phyloP scores from a whole-genome alignment of 495 filamentous ascomycete genomes.

The Aspergillus sclerotiicarbonarius region DNA sequence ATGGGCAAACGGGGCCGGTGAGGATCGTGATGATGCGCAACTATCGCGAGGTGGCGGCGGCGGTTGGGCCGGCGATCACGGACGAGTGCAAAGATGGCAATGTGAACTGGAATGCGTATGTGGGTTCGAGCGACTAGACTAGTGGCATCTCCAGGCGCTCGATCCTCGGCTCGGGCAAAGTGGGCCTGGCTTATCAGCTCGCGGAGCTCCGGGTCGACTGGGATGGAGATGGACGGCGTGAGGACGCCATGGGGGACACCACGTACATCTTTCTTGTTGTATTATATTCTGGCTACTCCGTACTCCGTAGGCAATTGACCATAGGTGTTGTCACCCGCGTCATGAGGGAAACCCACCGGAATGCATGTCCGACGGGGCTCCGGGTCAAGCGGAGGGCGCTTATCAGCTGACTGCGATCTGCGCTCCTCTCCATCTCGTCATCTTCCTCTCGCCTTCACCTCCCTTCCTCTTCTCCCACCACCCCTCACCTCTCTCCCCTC shows the following conservation, averaged over 20 bases:
- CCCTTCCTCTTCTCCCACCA: background rate
- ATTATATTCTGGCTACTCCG: too few relatives aligned
- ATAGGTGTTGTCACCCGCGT: too few relatives aligned
- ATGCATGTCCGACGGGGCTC: too few relatives aligned
- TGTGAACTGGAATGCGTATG: constrained; percentile 52
- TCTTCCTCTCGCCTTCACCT: constrained; percentile 6
- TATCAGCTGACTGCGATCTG: background rate
- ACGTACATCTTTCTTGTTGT: too few relatives aligned
- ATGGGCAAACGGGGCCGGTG: constrained; percentile 49
- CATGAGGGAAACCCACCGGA: too few relatives aligned
- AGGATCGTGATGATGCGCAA: constrained; percentile 48
- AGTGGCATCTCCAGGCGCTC: too few relatives aligned
- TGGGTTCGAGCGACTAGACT: constrained; percentile 31
- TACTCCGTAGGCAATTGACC: too few relatives aligned
- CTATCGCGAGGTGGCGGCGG: constrained; percentile 20
- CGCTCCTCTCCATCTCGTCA: constrained; percentile 3
- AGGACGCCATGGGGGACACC: too few relatives aligned
- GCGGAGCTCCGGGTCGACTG: too few relatives aligned
- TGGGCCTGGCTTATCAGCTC: too few relatives aligned
- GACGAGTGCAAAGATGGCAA: constrained; percentile 44
- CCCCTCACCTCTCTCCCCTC: background rate
- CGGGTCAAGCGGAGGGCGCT: constrained; percentile 1
- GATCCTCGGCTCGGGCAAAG: too few relatives aligned
- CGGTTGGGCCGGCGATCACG: constrained; percentile 49
- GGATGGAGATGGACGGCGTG: too few relatives aligned